These are phyloP conservation scores for Pythium phragmitis DNA, from an alignment of 352 stramenopile species.

Conservation along the genomic window DNA sequence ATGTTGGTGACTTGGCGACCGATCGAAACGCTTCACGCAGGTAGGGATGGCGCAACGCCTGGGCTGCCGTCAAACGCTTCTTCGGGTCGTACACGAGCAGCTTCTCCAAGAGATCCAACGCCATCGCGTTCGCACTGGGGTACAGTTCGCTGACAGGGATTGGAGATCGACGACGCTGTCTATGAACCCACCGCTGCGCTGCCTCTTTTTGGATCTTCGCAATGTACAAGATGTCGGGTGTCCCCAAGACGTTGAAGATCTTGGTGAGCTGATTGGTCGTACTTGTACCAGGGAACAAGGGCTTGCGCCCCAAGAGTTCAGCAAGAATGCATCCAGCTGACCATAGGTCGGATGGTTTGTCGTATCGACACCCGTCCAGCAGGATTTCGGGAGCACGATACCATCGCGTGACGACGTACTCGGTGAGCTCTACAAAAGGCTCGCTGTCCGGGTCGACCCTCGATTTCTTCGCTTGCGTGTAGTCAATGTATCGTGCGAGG, in stretches of 20 bases:
- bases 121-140: conserved; percentile 65
- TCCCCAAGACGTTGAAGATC: conserved; percentile 96
- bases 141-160: conserved; percentile 75
- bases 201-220: conserved; percentile 66
- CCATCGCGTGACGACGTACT: conserved; percentile 88
- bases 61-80: conserved; percentile 87
- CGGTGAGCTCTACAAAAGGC: conserved; percentile 68
- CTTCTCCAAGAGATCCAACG: conserved; percentile 87
- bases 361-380: conserved; percentile 87
- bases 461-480: conserved; percentile 64
- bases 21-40: conserved; percentile 74
- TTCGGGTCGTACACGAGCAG: conserved; percentile 93
- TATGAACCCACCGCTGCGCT: conserved; percentile 68
- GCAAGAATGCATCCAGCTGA: conserved; percentile 99
- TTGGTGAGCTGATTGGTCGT: conserved; percentile 95
- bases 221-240: conserved; percentile 76
- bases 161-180: conserved; percentile 89
- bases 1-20: conserved; percentile 5
- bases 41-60: conserved; percentile 90
- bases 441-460: conserved; percentile 26
- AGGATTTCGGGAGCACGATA: conserved; percentile 70
- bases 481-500: conserved; percentile 83
- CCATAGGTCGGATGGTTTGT: conserved; percentile 90
- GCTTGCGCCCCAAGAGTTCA: conserved; percentile 97
- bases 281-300: conserved; percentile 95